Evolutionary conservation across 2,329 filamentous ascomycete species (phyloP).

Genomic region (Aspergillaceae sp.): DNA sequence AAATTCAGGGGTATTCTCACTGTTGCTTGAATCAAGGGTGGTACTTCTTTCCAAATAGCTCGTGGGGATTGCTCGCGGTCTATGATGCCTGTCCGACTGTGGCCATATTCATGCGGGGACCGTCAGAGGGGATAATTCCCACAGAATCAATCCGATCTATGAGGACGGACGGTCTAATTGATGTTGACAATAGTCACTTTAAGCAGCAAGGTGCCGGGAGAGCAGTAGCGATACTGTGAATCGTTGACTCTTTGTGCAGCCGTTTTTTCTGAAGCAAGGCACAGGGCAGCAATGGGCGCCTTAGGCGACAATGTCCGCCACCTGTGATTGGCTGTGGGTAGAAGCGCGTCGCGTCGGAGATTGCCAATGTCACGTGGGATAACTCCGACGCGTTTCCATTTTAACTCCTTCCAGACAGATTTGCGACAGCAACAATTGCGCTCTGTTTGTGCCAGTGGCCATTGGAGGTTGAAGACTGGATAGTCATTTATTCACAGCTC

Average conservation of each 20-base stretch:
- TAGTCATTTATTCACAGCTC: background rate
- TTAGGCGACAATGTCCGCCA: constrained; percentile 1
- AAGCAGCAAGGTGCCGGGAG: background rate
- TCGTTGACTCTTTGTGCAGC: background rate
- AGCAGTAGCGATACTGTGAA: no score
- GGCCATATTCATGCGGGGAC: constrained; percentile 11
- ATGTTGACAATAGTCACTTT: background rate
- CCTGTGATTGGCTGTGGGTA: constrained; percentile 19
- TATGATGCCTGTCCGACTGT: background rate
- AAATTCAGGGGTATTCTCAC: constrained; percentile 11
- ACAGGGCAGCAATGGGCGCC: constrained; percentile 10
- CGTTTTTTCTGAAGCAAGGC: constrained; percentile 4
- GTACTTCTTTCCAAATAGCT: background rate
- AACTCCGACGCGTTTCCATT: constrained; percentile 6
- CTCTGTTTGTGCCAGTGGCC: background rate
- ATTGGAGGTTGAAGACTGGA: background rate
- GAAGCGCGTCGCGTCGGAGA: constrained; percentile 20
- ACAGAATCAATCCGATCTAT: background rate
- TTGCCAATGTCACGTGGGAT: background rate
- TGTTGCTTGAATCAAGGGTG: constrained; percentile 12
- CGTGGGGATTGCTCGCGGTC: background rate
- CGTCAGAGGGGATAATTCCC: background rate
- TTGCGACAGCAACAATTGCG: background rate
- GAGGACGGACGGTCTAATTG: background rate
- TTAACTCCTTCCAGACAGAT: constrained; percentile 2